Evolutionary conservation across 2,329 filamentous ascomycete genomes (phyloP).

Genomic region (Chaetomium strumarium): DNA sequence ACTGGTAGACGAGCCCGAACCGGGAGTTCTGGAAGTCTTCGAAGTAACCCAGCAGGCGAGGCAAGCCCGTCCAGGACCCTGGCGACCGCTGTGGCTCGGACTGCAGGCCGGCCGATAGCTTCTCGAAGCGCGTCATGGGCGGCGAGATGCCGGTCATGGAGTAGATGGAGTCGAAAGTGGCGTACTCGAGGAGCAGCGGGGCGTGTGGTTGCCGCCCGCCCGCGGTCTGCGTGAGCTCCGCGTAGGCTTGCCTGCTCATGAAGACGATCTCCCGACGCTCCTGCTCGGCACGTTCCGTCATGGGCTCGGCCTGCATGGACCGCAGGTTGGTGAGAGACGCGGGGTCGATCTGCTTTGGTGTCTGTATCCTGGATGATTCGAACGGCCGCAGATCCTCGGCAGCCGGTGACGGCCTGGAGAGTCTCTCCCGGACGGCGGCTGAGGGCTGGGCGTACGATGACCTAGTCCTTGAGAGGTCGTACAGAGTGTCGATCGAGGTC

Average conservation of each 20-base stretch:
- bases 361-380: slow-evolving; percentile 55
- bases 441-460: slow-evolving; percentile 38
- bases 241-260: slow-evolving; percentile 48
- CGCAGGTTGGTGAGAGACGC: slow-evolving; percentile 44
- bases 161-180: slow-evolving; percentile 56
- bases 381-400: slow-evolving; percentile 46
- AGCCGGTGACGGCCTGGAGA: slow-evolving; percentile 31
- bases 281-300: slow-evolving; percentile 31
- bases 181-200: slow-evolving; percentile 67
- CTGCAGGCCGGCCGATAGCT: slow-evolving; percentile 53
- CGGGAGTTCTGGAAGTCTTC: slow-evolving; percentile 66
- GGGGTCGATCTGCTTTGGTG: slow-evolving; percentile 55
- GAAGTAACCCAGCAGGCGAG: slow-evolving; percentile 62
- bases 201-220: slow-evolving; percentile 41
- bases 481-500: slow-evolving; percentile 71
- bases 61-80: slow-evolving; percentile 55
- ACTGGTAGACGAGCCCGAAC: slow-evolving; percentile 68
- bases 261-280: slow-evolving; percentile 43
- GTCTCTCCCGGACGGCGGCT: slow-evolving; percentile 29
- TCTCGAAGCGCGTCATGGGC: slow-evolving; percentile 59
- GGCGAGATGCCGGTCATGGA: slow-evolving; percentile 58
- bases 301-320: slow-evolving; percentile 35
- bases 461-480: slow-evolving; percentile 66
- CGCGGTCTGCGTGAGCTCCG: slow-evolving; percentile 38
- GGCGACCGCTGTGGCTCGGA: slow-evolving; percentile 46